Conservation (phyloP, 202 grass and related monocot genomes). For the Brachypodium distachyon region DNA sequence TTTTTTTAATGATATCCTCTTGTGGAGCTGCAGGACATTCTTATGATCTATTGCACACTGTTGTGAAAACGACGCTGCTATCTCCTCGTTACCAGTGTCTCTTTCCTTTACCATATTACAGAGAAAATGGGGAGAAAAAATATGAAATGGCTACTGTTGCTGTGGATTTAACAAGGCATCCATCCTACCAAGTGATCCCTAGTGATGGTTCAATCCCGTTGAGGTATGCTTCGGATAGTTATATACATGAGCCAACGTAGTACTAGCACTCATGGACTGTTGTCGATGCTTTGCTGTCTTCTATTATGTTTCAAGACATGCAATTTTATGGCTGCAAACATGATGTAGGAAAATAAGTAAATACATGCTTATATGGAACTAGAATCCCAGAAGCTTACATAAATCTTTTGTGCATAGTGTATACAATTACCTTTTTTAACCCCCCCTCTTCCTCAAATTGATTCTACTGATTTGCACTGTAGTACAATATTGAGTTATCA, state of each 20-base stretch:
- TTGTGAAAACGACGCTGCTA: slow-evolving; percentile 36
- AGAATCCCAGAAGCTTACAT: neutral
- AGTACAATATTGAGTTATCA: neutral
- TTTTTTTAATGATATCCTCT: slow-evolving; percentile 13
- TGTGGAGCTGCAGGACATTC: slow-evolving; percentile 27
- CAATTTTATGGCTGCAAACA: neutral
- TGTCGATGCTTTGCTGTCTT: neutral
- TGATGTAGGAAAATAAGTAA: neutral
- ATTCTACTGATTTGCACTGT: neutral
- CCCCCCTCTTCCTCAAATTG: neutral
- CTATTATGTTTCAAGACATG: neutral
- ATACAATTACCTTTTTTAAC: neutral
- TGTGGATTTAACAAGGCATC: slow-evolving; percentile 29
- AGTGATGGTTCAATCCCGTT: slow-evolving; percentile 30
- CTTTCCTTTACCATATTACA: slow-evolving; percentile 41
- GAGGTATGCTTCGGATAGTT: slow-evolving; percentile 39
- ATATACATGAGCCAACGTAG: neutral
- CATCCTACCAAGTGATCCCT: slow-evolving; percentile 24
- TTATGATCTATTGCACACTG: slow-evolving; percentile 43
- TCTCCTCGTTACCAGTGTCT: slow-evolving; percentile 32
- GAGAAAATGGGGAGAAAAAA: slow-evolving; percentile 27
- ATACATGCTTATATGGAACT: neutral
- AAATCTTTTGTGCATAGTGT: neutral
- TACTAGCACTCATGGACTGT: neutral
- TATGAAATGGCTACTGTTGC: slow-evolving; percentile 24